Base-by-base conservation (phyloP, 768 basidiomycete species). In the Hysterangium stoloniferum region DNA sequence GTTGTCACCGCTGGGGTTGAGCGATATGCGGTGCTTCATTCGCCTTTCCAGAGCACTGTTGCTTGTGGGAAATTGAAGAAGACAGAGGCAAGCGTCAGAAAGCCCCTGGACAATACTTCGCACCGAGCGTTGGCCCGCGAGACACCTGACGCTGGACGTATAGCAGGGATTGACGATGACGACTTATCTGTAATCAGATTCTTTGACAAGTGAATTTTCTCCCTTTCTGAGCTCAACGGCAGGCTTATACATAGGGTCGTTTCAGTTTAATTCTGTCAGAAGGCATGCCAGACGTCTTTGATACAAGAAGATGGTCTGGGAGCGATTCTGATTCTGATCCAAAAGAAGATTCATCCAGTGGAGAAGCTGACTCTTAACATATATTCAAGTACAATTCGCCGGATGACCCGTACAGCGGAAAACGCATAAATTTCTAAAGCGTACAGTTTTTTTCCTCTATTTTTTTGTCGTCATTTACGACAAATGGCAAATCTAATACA, bases 1-100 rank as follows among this genome's bases (percentile, higher is more conserved):
- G 67, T 87, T 27, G 73, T 77, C 31, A 86, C 86, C 4, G 71
- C 82, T 4, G 89, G 88, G 2, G 75, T 91, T 19, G 89, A 92
- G 62, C 78, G 77, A 22, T 71, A 78, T 54, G 72, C 88, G 22
- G 58, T 80, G 17, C 63, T 90, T 11, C 88, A 89, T 61, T 80
- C 83, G 57, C 77, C 84, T 2, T 81, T 79, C 4, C 59, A 69
- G 5, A 68, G 64, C 24, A 68, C 78, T 0, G 82, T 81, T 11
- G 72, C 71, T 32, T 59, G 61, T 5, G 61, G 68, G 19, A 62
- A 72, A n/a, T 62, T 85, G n/a, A 54, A 61, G 0, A 62, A 44
- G 20, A 79, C 83, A 0, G 65, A 76, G 0, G 62, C 64, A 13
- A 66, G 69, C 22, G 76, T 81, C 20, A 74, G 86, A 37, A 43